Conservation (phyloP, 164 flowering plant genomes). For the Echeveria elegans region DNA sequence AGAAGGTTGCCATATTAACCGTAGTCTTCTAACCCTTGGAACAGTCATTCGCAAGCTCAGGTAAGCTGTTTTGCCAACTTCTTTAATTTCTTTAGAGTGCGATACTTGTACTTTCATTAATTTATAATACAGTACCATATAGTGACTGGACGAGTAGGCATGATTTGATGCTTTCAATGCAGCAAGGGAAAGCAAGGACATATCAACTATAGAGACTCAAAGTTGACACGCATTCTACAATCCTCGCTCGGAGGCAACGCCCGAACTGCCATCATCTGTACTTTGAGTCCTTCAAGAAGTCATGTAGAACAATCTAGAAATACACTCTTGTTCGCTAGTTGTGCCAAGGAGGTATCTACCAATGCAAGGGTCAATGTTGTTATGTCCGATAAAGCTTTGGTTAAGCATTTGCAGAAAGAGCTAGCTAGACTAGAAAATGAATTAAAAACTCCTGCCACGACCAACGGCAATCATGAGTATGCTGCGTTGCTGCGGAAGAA, state of each 20-base stretch:
- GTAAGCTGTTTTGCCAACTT: conserved; percentile 21
- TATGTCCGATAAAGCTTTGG: conserved; percentile 80
- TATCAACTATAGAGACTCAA: conserved; percentile 58
- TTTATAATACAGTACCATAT: too few relatives aligned
- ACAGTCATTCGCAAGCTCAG: conserved; percentile 95
- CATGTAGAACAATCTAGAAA: conserved; percentile 67
- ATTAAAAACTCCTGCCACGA: conserved; percentile 45
- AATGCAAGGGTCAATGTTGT: conserved; percentile 66
- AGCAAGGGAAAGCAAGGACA: conserved; percentile 61
- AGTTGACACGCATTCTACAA: conserved; percentile 62
- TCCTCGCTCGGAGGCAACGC: conserved; percentile 67
- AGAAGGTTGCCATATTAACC: conserved; percentile 97
- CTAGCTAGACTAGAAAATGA: conserved; percentile 67
- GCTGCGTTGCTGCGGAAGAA: conserved; percentile 55
- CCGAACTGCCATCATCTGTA: conserved; percentile 62
- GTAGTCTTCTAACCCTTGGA: conserved; percentile 87
- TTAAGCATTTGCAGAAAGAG: conserved; percentile 70
- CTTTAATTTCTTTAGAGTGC: neutral
- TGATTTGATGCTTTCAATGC: conserved; percentile 4
- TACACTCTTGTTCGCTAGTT: conserved; percentile 62
- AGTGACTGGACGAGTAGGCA: neutral
- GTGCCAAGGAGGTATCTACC: conserved; percentile 61
- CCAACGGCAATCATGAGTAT: conserved; percentile 32
- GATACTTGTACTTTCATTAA: too few relatives aligned
- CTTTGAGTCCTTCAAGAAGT: conserved; percentile 54